Conservation (phyloP, 495 filamentous ascomycete genomes). For the Astrothelium macrocarpum region DNA sequence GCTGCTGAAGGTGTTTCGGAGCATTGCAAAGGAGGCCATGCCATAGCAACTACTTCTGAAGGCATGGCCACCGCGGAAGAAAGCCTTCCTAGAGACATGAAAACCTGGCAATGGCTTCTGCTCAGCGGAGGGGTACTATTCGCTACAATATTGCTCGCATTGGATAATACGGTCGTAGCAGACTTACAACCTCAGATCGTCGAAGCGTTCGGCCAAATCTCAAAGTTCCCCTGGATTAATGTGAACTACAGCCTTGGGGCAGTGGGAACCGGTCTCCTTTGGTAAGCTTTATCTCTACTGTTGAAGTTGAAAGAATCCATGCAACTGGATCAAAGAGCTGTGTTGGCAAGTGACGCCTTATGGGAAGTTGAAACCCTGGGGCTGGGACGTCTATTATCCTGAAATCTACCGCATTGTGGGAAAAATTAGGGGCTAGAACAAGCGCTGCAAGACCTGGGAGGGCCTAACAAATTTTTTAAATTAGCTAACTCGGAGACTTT, state of each 20-base stretch:
- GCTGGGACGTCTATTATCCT: background rate
- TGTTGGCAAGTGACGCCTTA: background rate
- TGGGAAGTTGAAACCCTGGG: background rate
- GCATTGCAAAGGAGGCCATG: no score
- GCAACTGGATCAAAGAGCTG: background rate
- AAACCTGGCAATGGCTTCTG: background rate
- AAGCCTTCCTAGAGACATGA: conserved; percentile 1
- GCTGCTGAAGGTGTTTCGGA: no score
- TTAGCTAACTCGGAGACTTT: background rate
- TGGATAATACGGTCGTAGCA: conserved; percentile 1
- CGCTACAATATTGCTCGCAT: background rate
- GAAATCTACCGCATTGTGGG: conserved; percentile 7
- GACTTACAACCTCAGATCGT: conserved; percentile 1
- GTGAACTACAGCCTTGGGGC: conserved; percentile 3
- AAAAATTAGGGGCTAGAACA: background rate
- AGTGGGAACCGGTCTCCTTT: background rate
- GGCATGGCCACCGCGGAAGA: no score
- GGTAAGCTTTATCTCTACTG: background rate
- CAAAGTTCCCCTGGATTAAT: background rate
- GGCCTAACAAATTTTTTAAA: background rate
- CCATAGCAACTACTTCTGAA: no score
- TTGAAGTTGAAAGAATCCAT: background rate
- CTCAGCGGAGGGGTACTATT: conserved; percentile 1
- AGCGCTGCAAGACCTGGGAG: background rate
- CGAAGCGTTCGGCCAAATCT: background rate